Evolutionary conservation across 225 moss, liverwort and hornwort genomes (phyloP), one percentile per base, ranked within the genome.

Genomic region (Sphagnum tenellum): DNA sequence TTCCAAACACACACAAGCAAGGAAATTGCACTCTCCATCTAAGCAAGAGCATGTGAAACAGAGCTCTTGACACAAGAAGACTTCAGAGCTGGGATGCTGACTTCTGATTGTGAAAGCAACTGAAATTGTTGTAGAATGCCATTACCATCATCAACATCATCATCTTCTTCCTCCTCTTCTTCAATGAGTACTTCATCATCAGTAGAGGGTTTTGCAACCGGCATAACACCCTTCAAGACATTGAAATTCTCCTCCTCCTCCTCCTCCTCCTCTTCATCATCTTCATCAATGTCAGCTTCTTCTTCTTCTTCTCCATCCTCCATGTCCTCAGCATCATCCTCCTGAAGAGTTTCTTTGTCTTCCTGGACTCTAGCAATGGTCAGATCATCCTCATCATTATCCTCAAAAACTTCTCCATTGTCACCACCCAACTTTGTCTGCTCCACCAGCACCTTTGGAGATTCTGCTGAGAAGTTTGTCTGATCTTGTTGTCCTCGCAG

Each of bases 141-240:
- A 29, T 71, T 29, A 29, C 29, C 29, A 29, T 29, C 29, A 29
- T 29, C 29, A 29, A 29, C 29, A 29, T 29, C 29, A 29, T 29
- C 29, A 29, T 29, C 29, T 29, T 29, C 29, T 67, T 50, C 57
- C 57, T 75, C 73, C 52, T 71, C 75, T 59, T 67, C 69, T 7
- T 58, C 59, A 12, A 2, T 50, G 4, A 49, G 45, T 55, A 77
- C 85, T 56, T 85, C 88, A 13, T 72, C 70, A 47, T 74, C 75
- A 9, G 66, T 70, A 14, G 86, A 69, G 55, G 82, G 60, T 71
- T 81, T 86, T 14, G 88, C 86, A 45, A 68, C 73, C 67, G 83
- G 76, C 88, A 77, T 75, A 55, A 74, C 69, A 4, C 3, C 67
- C 50, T 60, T 61, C 14, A 63, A 68, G 49, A 70, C 58, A 49